phyloP scores from a whole-genome alignment of 495 filamentous ascomycete genomes.

The Aspergillus nidulans region DNA sequence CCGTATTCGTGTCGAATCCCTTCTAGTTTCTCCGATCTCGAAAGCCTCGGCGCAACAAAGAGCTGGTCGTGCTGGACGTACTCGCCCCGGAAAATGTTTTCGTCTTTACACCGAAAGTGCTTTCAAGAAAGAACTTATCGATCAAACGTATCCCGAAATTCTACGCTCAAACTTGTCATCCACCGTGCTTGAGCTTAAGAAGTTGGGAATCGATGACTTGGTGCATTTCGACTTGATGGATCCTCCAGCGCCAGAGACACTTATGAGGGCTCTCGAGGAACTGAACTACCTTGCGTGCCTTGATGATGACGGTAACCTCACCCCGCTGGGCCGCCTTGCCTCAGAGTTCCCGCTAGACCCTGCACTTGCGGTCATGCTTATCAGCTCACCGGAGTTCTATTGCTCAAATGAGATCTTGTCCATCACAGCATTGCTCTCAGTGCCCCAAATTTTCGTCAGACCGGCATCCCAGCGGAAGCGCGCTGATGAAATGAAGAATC shows the following conservation, averaged over 20 bases:
- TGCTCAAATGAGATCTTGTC: constrained; percentile 98
- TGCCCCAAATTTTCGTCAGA: constrained; percentile 90
- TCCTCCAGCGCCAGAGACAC: constrained; percentile 93
- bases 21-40: constrained; percentile 93
- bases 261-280: constrained; percentile 98
- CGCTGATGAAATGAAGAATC: constrained; percentile 96
- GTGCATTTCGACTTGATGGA: constrained; percentile 99
- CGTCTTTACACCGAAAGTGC: constrained; percentile 92
- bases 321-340: constrained; percentile 75
- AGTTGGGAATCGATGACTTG: constrained; percentile 90
- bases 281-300: constrained; percentile 96
- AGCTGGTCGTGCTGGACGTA: constrained; percentile 98
- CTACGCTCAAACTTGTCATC: constrained; percentile 89
- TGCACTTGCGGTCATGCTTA: constrained; percentile 94
- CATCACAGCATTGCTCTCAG: constrained; percentile 87
- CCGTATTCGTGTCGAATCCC: constrained; percentile 89
- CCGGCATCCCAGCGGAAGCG: constrained; percentile 77
- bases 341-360: constrained; percentile 97
- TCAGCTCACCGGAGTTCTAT: constrained; percentile 94
- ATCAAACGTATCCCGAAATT: constrained; percentile 94
- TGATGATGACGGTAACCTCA: constrained; percentile 93
- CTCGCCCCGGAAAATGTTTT: constrained; percentile 95
- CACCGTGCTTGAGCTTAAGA: constrained; percentile 95
- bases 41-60: constrained; percentile 98
- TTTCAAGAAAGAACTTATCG: constrained; percentile 97